phyloP scores from a whole-genome alignment of 345 rosid species.

The Linum lewisii region DNA sequence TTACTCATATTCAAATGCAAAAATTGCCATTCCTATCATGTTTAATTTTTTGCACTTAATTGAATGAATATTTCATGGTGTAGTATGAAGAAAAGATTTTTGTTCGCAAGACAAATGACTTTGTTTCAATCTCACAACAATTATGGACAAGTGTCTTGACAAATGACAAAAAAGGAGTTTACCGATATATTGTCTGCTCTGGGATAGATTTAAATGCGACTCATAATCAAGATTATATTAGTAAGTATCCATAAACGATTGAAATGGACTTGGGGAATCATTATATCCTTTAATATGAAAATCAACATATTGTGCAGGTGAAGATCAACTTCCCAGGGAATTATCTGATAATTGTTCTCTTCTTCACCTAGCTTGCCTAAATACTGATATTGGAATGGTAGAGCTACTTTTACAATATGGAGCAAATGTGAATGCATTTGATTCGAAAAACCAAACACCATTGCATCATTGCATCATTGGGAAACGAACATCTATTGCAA shows the following conservation, averaged over 20 bases:
- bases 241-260: constrained; percentile 16
- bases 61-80: constrained; percentile 15
- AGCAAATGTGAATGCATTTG: constrained; percentile 46
- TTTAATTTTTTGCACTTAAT: not conserved
- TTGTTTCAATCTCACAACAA: constrained; percentile 36
- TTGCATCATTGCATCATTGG: constrained; percentile 50
- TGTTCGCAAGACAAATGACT: constrained; percentile 37
- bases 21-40: not conserved
- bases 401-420: constrained; percentile 74
- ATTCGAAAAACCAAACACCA: constrained; percentile 49
- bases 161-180: constrained; percentile 59
- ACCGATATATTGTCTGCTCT: constrained; percentile 57
- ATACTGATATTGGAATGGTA: constrained; percentile 67
- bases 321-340: constrained; percentile 31
- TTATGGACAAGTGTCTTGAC: constrained; percentile 54
- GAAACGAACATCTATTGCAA: constrained; percentile 44
- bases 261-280: too few relatives aligned
- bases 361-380: constrained; percentile 76
- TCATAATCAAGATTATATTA: constrained; percentile 41
- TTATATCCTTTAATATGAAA: constrained; percentile 8
- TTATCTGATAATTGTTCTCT: constrained; percentile 44
- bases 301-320: constrained; percentile 23
- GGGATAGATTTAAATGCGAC: constrained; percentile 47
- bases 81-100: constrained; percentile 63
- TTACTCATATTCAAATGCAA: not conserved